These are phyloP conservation scores for Daldinia eschscholtzii DNA, from an alignment of 2,329 filamentous ascomycete genomes.

Conservation along the genomic window DNA sequence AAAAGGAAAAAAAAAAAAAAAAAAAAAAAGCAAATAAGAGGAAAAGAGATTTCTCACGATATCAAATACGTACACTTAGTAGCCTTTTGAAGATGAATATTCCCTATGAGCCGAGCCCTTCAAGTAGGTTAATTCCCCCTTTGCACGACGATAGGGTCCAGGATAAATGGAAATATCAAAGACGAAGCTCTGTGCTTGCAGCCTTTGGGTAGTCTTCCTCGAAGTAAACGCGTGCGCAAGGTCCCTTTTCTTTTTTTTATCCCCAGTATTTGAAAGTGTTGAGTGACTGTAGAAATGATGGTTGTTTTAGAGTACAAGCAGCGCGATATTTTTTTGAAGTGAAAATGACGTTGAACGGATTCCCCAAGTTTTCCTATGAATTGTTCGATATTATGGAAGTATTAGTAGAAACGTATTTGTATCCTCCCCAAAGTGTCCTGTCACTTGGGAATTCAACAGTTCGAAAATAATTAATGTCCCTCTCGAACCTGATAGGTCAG, in stretches of 20 bases:
- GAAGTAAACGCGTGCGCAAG: slow-evolving; percentile 35
- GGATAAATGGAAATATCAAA: slow-evolving; percentile 58
- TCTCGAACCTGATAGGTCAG: background rate
- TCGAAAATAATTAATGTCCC: slow-evolving; percentile 17
- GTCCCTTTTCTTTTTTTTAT: slow-evolving; percentile 9
- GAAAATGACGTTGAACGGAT: slow-evolving; percentile 36
- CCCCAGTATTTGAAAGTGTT: slow-evolving; percentile 14
- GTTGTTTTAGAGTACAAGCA: slow-evolving; percentile 47
- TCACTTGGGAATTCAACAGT: slow-evolving; percentile 18
- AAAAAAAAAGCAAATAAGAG: slow-evolving; percentile 40
- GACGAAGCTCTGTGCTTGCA: slow-evolving; percentile 76
- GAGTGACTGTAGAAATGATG: slow-evolving; percentile 41
- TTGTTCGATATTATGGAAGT: slow-evolving; percentile 35
- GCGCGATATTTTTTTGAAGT: slow-evolving; percentile 38
- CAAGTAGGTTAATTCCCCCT: slow-evolving; percentile 24
- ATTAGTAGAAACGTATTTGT: slow-evolving; percentile 36
- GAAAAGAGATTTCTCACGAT: slow-evolving; percentile 55
- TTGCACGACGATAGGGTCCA: slow-evolving; percentile 35
- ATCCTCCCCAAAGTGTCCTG: slow-evolving; percentile 17
- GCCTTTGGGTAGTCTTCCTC: slow-evolving; percentile 52
- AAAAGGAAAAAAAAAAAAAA: slow-evolving; percentile 46
- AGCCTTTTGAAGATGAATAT: slow-evolving; percentile 46
- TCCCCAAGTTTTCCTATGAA: slow-evolving; percentile 38
- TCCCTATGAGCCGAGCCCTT: slow-evolving; percentile 36
- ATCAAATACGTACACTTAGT: slow-evolving; percentile 69